Evolutionary conservation across 2,329 filamentous ascomycete genomes (phyloP).

Genomic region (Colletotrichum musae): DNA sequence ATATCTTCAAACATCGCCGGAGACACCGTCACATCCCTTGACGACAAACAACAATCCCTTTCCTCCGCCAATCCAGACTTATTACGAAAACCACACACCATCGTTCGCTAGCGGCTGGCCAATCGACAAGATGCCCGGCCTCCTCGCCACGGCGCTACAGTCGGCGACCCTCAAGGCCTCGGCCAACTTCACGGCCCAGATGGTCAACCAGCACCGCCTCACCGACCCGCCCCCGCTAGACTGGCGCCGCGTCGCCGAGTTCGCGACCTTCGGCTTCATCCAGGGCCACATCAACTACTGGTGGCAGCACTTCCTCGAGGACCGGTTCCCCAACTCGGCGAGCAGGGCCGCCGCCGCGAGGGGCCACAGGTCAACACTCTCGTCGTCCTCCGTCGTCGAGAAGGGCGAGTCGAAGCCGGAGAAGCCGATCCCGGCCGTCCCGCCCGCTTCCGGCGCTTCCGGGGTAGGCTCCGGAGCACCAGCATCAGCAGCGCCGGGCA

Average conservation of each 20-base stretch:
- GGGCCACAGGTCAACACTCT: slow-evolving; percentile 11
- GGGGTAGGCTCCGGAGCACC: not conserved
- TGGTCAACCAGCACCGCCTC: slow-evolving; percentile 38
- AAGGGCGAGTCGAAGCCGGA: slow-evolving; percentile 32
- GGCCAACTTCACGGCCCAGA: slow-evolving; percentile 39
- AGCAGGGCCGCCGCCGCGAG: slow-evolving; percentile 5
- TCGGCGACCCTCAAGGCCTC: slow-evolving; percentile 39
- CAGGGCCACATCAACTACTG: slow-evolving; percentile 54
- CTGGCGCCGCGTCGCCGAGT: slow-evolving; percentile 53
- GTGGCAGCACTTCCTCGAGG: slow-evolving; percentile 53
- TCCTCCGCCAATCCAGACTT: no score
- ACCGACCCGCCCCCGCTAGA: slow-evolving; percentile 42
- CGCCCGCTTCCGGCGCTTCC: no score
- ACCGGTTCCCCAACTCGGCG: slow-evolving; percentile 50
- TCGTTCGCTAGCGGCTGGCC: not conserved
- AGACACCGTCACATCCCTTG: not conserved
- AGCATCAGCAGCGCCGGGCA: not conserved
- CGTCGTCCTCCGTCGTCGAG: slow-evolving; percentile 19
- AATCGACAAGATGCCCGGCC: slow-evolving; percentile 28
- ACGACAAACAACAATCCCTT: no score
- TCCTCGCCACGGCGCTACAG: slow-evolving; percentile 38
- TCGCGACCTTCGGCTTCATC: slow-evolving; percentile 53
- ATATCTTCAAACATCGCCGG: slow-evolving; percentile 20
- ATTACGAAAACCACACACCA: not conserved
- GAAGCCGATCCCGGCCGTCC: slow-evolving; percentile 15